Percentiles rank a stretch among this genome's conserved stretches.
Evolutionary conservation across 768 basidiomycete species (phyloP).

Genomic region (Pholiota microspora): DNA sequence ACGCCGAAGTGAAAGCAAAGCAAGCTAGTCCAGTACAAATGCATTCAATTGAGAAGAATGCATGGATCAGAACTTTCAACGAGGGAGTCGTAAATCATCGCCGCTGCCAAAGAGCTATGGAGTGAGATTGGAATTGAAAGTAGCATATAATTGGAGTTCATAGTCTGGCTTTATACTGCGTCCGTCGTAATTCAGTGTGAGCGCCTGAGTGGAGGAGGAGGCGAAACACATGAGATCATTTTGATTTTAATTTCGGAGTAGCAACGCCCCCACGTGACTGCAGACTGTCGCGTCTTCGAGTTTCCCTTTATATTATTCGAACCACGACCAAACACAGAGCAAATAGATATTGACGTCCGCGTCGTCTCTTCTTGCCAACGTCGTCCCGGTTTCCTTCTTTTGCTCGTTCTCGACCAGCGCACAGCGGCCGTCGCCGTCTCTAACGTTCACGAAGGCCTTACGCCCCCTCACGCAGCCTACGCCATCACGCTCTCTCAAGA

Average conservation of each 20-base stretch:
- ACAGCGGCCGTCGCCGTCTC: conserved; percentile 28
- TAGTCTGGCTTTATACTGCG: no score
- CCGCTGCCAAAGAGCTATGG: no score
- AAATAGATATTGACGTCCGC: conserved; percentile 28
- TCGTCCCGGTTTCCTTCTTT: conserved; percentile 20
- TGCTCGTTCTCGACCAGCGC: conserved; percentile 26
- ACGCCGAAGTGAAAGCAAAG: no score
- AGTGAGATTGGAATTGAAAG: no score
- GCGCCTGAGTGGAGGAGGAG: no score
- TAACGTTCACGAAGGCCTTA: conserved; percentile 39
- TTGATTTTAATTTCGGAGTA: no score
- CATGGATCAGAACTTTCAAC: no score
- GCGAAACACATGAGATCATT: conserved; percentile 1
- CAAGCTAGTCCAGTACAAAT: no score
- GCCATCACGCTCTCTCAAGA: conserved; percentile 37
- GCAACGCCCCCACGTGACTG: conserved; percentile 30
- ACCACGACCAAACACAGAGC: conserved; percentile 37
- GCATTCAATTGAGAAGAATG: no score
- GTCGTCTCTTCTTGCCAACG: conserved; percentile 16
- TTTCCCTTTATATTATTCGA: conserved; percentile 28
- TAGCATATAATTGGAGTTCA: no score
- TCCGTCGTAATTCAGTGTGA: no score
- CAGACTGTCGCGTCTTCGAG: conserved; percentile 22
- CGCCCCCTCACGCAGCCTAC: conserved; percentile 45
- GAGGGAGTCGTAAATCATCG: no score